Base-by-base conservation (phyloP, 306 rosid genomes). In the Castanea mollissima region DNA sequence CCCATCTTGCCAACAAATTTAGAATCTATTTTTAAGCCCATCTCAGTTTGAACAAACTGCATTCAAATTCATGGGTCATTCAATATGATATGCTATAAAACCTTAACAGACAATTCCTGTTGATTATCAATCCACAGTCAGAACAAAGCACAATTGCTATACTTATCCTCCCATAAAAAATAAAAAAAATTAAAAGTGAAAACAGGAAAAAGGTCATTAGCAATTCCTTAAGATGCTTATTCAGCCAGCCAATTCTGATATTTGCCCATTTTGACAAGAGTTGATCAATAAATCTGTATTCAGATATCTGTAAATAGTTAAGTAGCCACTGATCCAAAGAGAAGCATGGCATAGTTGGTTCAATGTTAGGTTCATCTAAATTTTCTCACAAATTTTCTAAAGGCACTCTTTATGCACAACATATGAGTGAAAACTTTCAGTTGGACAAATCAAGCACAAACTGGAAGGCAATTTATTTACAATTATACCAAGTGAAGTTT, bases 1-100 rank as follows among this genome's bases (percentile, higher is more conserved):
- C 93, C 98, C 78, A 18, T 49, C 60, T 76, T 3, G 74, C 12
- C 34, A 69, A 89, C 12, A 11, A 87, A 8, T 34, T 79, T 81
- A 51, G 91, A 1, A 80, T 11, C 85, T 3, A 84, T 23, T 73
- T 0, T 75, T 56, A 32, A 16, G 55, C 86, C 90, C 89, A 92
- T 78, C 8, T 91, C 94, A 77, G 99, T 95, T 85, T 84, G 89
- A 74, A 92, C 91, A 85, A 89, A 92, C 99, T 95, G 95, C 97
- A 90, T 38, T 18, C 31, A 63, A 73, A 68, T 64, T 55, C 76
- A 69, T 13, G 1, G 6, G 57, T 32, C 18, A 51, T 72, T 79
- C 79, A 71, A 69, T 64, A 16, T 11, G 25, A 69, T 51, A 77
- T 71, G 81, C 73, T 63, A 64, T 35, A 67, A 31, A 79, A 51